Base-by-base conservation (phyloP, 768 basidiomycete species). In the Lactarius hatsudake region DNA sequence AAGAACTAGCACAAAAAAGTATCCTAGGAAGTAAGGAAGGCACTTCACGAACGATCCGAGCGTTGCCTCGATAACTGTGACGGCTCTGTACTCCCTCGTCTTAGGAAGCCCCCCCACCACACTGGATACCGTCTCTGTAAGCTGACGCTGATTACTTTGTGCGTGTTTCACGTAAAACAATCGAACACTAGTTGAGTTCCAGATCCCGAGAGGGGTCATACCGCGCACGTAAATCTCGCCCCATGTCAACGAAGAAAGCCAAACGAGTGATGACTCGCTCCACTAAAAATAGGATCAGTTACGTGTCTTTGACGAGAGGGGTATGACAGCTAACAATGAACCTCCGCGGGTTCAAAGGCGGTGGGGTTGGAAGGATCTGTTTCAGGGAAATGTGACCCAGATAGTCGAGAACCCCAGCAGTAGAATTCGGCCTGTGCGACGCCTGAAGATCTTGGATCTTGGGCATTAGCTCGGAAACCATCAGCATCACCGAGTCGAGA, bases 221-320 rank as follows among this genome's bases (percentile, higher is more conserved):
- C 89, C 91, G 57, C 90, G 88, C 26, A 97, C 90, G 74, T 96
- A 99, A 23, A 96, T 85, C 74, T 96, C 93, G 48, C 97, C 96
- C 95, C 96, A 99, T 26, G 96, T 88, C 62, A 98, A 79, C 1
- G 93, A 94, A 5, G 94, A 92, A 43, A 96, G 82, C 96, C 97
- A 98, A 20, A 95, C 84, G 66, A 91, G 81, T 2, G 94, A 95
- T 1, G 93, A 89, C 71, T 95, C 91, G 15, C 94, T 91, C 95
- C 95, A 97, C 93, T 96, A 64, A 10, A 38, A n/a, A 12, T 65
- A 71, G 43, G 68, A 51, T 62, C 62, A 51, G 65, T 36, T 65
- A 28, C 45, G 38, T 55, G 53, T 54, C 56, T 61, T 53, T 53
- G 58, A 54, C 9, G 30, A 32, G 76, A 7, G 32, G 20, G n/a